Base-by-base conservation (phyloP, 2,329 filamentous ascomycete species). In the Orbilia brochopaga region DNA sequence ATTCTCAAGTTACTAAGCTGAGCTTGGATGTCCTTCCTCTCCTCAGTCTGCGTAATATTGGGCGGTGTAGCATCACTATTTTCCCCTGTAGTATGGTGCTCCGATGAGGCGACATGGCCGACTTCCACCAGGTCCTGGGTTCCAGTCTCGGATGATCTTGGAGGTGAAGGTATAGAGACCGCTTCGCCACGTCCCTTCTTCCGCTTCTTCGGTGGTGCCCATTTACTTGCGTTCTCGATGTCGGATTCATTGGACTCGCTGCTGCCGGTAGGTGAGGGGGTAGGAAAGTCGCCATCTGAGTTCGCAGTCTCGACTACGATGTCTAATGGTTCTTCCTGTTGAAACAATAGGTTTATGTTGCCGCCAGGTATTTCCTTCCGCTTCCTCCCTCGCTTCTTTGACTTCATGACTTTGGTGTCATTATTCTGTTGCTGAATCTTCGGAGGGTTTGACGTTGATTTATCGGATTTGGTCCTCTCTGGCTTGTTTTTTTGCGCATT, bases 121-220 rank as follows among this genome's bases (percentile, higher is more conserved):
- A 42, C 23, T n/a, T 59, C 54, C 8, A 52, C 19, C 44, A 24
- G 11, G 11, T 19, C 37, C 11, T 42, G 46, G 4, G 42, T 30
- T 52, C 64, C 67, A n/a, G 64, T 72, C 44, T 72, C 67, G 4
- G 67, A 72, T 44, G 67, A 72, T 32, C 55, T 59, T 46, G 67
- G 67, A 30, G 67, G 67, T 2, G 67, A 60, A 11, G 60, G 60
- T 32, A 72, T 44, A 17, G 60, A 61, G 19, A 19, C 40, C 21
- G 21, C 23, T 23, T 24, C 37, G 8, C 46, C 50, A 32, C 17
- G 7, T 15, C 61, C 35, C 19, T 72, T 72, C 55, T 55, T 48
- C 52, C 60, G 51, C 24, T 61, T 65, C 24, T 57, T 65, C 19
- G 7, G 15, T n/a, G 48, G 24, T 15, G 27, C 64, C 35, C 53